phyloP scores from a whole-genome alignment of 2,329 filamentous ascomycete genomes.

The Epichloe hybrida region DNA sequence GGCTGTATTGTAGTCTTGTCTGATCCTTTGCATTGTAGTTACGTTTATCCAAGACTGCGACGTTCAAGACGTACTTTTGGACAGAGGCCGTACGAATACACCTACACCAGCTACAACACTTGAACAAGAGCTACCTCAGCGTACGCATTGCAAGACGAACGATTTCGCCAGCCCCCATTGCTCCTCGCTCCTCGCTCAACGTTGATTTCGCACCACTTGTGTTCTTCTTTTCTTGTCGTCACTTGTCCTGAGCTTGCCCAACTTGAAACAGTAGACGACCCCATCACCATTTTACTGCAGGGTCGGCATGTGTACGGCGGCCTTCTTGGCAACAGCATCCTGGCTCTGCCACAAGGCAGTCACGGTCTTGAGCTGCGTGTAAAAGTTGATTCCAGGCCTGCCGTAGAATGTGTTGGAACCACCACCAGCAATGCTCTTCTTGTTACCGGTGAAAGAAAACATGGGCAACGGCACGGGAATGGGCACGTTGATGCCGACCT shows the following conservation, averaged over 20 bases:
- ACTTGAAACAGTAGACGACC: too few species aligned
- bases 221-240: too few species aligned
- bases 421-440: constrained; percentile 84
- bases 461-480: constrained; percentile 60
- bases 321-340: constrained; percentile 75
- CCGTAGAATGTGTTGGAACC: constrained; percentile 94
- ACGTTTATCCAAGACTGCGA: background rate
- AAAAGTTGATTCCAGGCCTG: constrained; percentile 82
- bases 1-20: too few species aligned
- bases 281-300: constrained; percentile 16
- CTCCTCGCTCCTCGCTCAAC: too few species aligned
- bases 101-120: background rate
- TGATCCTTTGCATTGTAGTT: too few species aligned
- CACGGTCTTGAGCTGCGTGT: constrained; percentile 96
- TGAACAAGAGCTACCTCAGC: too few species aligned
- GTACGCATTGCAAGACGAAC: too few species aligned
- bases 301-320: constrained; percentile 75
- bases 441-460: constrained; percentile 64
- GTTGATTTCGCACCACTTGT: too few species aligned
- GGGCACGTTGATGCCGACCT: constrained; percentile 76
- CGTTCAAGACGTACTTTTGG: background rate
- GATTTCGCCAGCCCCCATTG: too few species aligned
- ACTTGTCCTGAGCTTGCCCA: too few species aligned
- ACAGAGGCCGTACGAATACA: background rate
- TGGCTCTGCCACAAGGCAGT: constrained; percentile 80